phyloP scores from a whole-genome alignment of 2,329 filamentous ascomycete genomes.

The Apiospora phragmitis region DNA sequence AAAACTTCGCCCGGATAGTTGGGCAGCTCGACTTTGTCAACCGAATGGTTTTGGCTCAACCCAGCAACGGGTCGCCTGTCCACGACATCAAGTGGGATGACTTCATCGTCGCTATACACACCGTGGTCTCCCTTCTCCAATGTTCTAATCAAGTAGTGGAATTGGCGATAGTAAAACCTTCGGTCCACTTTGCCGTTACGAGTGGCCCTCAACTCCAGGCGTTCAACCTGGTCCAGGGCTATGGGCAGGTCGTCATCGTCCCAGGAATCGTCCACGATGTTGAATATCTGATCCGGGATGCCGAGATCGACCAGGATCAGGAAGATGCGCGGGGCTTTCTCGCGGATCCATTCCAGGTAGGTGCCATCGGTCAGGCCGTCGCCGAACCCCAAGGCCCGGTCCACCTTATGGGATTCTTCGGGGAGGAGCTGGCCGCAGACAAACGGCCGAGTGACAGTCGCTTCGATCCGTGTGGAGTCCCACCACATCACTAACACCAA shows the following conservation, averaged over 20 bases:
- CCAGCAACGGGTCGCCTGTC: slow-evolving; percentile 51
- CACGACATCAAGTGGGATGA: slow-evolving; percentile 68
- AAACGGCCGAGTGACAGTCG: slow-evolving; percentile 68
- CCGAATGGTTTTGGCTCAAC: slow-evolving; percentile 36
- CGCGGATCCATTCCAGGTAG: slow-evolving; percentile 76
- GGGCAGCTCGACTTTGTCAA: slow-evolving; percentile 65
- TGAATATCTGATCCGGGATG: slow-evolving; percentile 73
- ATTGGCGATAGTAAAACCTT: slow-evolving; percentile 71
- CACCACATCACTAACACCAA: slow-evolving; percentile 57
- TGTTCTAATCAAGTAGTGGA: slow-evolving; percentile 66
- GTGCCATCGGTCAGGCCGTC: slow-evolving; percentile 70
- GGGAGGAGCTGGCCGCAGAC: slow-evolving; percentile 64
- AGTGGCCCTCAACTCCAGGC: slow-evolving; percentile 59
- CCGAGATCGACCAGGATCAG: slow-evolving; percentile 70
- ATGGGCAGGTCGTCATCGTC: slow-evolving; percentile 75
- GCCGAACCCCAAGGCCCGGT: slow-evolving; percentile 65
- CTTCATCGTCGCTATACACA: slow-evolving; percentile 65
- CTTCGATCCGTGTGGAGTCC: slow-evolving; percentile 68
- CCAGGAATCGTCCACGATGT: slow-evolving; percentile 74
- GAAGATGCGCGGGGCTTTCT: slow-evolving; percentile 69
- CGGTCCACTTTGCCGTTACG: slow-evolving; percentile 65
- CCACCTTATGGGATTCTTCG: slow-evolving; percentile 62
- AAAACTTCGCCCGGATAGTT: slow-evolving; percentile 59
- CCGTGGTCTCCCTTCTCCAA: slow-evolving; percentile 61
- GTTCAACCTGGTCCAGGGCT: slow-evolving; percentile 63